Base-by-base conservation (phyloP, 2,329 filamentous ascomycete genomes). In the Cercospora brassicicola region DNA sequence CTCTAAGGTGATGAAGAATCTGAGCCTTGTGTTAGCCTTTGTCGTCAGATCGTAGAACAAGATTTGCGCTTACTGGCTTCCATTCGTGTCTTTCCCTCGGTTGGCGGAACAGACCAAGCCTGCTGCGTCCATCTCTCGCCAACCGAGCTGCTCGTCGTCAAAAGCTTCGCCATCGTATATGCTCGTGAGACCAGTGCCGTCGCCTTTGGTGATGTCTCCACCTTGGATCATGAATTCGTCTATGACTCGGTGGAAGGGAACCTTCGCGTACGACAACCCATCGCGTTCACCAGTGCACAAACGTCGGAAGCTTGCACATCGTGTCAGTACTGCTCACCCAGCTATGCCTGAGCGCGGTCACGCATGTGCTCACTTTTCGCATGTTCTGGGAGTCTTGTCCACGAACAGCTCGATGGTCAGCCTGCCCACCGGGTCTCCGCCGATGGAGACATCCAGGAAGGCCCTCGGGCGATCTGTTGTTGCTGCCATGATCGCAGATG, bases 181-280 rank as follows among this genome's bases (percentile, higher is more conserved):
- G 65, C 79, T 80, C 39, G 69, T 69, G 10, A 78, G 79, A 55
- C 81, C 81, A 0, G 80, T 82, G 11, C 81, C 81, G 65, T 82
- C 77, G 60, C 78, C 77, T 30, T 77, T 76, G 3, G 76, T 79
- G 31, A 81, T 81, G 67, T 82, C 81, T 18, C 81, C 81, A 55
- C 80, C 81, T 73, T 82, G 81, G 3, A 82, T 73, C 80, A 82
- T 82, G 73, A 82, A 82, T 48, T 81, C 79, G 69, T 81, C 79
- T 64, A 82, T 81, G 57, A 82, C 74, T 10, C 80, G 75, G 69
- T 81, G 80, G 71, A 82, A 80, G 18, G 79, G 78, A 4, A 75
- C 74, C 56, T 75, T 70, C 48, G 77, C 78, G 73, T 81, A 82
- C 23, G 75, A 77, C 57, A 81, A 70, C n/a, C 73, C 74, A 51